Evolutionary conservation across 2,329 filamentous ascomycete species (phyloP).

Genomic region (Penicillium sclerotigenum): DNA sequence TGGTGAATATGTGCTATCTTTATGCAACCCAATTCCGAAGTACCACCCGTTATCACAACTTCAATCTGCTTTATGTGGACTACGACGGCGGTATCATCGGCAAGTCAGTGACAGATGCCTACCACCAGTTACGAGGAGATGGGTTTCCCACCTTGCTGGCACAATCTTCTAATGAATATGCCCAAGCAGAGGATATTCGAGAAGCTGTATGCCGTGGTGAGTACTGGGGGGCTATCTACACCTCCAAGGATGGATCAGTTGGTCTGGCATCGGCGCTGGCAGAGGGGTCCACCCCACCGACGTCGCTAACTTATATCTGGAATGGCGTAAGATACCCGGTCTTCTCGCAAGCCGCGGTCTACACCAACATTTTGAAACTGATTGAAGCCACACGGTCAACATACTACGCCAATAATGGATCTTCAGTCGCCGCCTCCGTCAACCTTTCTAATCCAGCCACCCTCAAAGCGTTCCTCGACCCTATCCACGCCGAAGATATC

Average conservation of each 20-base stretch:
- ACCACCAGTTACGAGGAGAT: conserved; percentile 8
- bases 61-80: conserved; percentile 32
- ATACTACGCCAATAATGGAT: conserved; percentile 4
- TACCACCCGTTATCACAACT: conserved; percentile 22
- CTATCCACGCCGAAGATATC: conserved; percentile 9
- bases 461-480: neutral
- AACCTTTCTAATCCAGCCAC: neutral
- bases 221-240: conserved; percentile 1
- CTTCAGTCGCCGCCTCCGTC: neutral
- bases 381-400: neutral
- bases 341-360: neutral
- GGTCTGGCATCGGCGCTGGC: neutral
- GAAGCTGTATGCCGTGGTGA: conserved; percentile 3
- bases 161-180: neutral
- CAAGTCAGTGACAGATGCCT: conserved; percentile 26
- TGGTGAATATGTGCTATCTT: conserved; percentile 18
- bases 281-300: neutral
- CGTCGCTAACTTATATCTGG: conserved; percentile 1
- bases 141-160: neutral
- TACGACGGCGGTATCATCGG: conserved; percentile 33
- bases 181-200: neutral
- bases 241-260: neutral
- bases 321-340: conserved; percentile 2
- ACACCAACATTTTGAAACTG: conserved; percentile 1
- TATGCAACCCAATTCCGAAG: conserved; percentile 14